Evolutionary conservation across 2,329 filamentous ascomycete species (phyloP).

Genomic region (Orbilia oligospora): DNA sequence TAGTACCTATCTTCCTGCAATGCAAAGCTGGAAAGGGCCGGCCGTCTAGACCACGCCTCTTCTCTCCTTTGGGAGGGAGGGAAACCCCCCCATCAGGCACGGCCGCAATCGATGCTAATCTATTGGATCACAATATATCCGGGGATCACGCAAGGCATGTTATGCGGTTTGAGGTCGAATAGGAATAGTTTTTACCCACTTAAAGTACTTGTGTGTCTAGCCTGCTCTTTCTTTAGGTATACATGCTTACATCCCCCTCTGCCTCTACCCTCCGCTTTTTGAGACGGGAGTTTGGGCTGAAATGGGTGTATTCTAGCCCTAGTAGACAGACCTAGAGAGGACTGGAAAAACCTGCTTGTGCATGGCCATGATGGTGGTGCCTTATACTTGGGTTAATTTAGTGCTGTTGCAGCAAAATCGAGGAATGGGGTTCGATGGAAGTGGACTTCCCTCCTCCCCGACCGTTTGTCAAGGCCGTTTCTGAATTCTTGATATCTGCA

Average conservation of each 20-base stretch:
- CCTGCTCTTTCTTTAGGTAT: background rate
- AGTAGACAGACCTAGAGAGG: background rate
- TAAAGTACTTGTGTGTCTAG: background rate
- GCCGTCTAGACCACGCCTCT: background rate
- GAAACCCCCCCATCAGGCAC: constrained; percentile 6
- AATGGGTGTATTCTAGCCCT: constrained; percentile 10
- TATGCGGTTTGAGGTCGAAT: background rate
- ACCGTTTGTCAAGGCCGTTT: constrained; percentile 6
- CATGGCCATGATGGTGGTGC: constrained; percentile 8
- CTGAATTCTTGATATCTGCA: constrained; percentile 3
- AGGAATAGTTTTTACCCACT: background rate
- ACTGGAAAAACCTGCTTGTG: constrained; percentile 13
- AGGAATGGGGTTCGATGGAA: background rate
- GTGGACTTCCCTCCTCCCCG: background rate
- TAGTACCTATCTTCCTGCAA: background rate
- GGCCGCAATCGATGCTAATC: constrained; percentile 27
- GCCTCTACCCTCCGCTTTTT: background rate
- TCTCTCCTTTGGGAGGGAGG: background rate
- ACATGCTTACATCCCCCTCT: no score
- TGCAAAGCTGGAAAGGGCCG: constrained; percentile 7
- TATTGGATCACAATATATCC: constrained; percentile 1
- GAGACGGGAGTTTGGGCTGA: background rate
- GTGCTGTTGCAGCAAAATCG: background rate
- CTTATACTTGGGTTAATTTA: background rate
- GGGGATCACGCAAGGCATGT: background rate